Base-by-base conservation (phyloP, 148 eudicot genomes). In the Vaccinium myrtillus region DNA sequence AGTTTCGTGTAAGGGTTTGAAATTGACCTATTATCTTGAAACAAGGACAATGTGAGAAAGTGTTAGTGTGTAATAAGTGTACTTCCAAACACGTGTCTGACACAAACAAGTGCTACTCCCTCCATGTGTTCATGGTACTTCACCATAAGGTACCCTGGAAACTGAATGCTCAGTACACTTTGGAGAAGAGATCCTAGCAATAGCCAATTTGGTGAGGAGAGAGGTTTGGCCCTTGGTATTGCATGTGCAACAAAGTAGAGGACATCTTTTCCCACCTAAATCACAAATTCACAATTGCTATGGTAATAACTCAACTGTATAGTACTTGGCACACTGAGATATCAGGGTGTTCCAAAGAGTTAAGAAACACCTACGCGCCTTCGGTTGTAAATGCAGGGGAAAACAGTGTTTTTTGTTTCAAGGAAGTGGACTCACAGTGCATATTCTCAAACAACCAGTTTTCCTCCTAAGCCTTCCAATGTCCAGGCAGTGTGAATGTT, bases 141-240 rank as follows among this genome's bases (percentile, higher is more conserved):
- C 65, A 58, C 23, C 6, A 58, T 18, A 58, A 58, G 8, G 65
- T 58, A 58, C n/a, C 46, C 23, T 58, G 65, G 23, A 58, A 19
- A 58, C 65, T 58, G 23, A 19, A 19, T 65, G 12, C 32, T 25
- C 3, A 9, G 32, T n/a, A 25, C 36, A 67, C 27, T 67, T 10
- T 25, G 73, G 27, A 25, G 65, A 58, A 58, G 65, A 58, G 10
- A 58, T 58, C 65, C 65, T 58, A 18, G 65, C 65, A 67, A 67
- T 67, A 67, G 73, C 73, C 73, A 67, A 67, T 67, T 67, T 67
- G 32, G 73, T 9, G 36, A 67, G 73, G 73, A 67, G 32, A 43
- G 46, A 25, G 36, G 73, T n/a, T 9, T 67, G 73, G 36, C 73
- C 27, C 73, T 67, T 67, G 73, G 73, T 67, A 25, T 12, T 67